Percentiles rank a stretch among this genome's conserved stretches.
phyloP scores from a whole-genome alignment of 768 basidiomycete genomes.

The Rhodotorula kratochvilovae region DNA sequence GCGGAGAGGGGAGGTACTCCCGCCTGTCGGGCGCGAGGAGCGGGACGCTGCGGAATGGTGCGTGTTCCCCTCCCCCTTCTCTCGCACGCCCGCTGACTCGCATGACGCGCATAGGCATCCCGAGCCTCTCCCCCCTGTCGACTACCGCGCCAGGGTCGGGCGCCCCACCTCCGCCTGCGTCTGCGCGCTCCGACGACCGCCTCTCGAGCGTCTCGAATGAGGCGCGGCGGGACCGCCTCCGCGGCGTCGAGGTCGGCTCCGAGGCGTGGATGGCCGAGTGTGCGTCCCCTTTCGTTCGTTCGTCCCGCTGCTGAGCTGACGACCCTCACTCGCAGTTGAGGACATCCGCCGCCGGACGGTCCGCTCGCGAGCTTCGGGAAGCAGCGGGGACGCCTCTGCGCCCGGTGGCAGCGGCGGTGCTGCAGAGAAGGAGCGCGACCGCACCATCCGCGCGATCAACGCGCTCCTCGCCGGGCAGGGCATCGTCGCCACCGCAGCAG shows the following conservation, averaged over 20 bases:
- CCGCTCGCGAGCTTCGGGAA: conserved; percentile 20
- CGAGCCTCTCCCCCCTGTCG: background rate
- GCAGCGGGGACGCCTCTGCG: conserved; percentile 14
- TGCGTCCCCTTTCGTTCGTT: background rate
- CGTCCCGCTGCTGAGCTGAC: background rate
- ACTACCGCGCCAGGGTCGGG: background rate
- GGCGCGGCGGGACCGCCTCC: background rate
- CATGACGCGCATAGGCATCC: background rate
- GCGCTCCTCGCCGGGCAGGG: conserved; percentile 25
- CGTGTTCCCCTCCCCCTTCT: background rate
- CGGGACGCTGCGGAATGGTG: background rate
- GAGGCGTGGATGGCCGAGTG: conserved; percentile 20
- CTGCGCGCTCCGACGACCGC: background rate
- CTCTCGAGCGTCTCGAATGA: background rate
- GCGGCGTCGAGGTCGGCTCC: conserved; percentile 2
- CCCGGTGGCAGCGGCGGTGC: background rate
- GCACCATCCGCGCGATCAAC: conserved; percentile 32
- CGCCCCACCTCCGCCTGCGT: background rate
- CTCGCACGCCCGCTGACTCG: background rate
- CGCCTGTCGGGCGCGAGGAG: background rate
- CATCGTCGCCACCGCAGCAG: background rate
- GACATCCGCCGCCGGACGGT: conserved; percentile 1
- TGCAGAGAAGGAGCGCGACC: conserved; percentile 18
- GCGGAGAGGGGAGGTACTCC: background rate
- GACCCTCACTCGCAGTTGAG: conserved; percentile 4